Evolutionary conservation across 495 filamentous ascomycete genomes (phyloP).

Genomic region (Wilcoxina mikolae): DNA sequence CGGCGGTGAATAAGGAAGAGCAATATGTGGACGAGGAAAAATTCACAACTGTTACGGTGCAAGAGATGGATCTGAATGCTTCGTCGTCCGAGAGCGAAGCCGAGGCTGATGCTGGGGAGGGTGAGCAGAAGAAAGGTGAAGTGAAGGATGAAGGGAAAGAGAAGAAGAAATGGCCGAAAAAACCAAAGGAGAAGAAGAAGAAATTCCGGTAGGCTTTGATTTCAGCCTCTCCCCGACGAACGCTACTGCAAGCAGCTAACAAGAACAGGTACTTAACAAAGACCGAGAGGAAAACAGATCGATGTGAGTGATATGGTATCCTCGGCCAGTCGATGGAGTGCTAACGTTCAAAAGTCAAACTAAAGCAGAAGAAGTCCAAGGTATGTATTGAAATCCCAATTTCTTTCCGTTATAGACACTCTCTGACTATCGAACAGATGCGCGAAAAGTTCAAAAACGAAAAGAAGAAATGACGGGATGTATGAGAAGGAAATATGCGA

Average conservation of each 20-base stretch:
- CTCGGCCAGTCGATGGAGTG: neutral
- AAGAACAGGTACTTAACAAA: constrained; percentile 55
- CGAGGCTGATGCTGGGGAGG: constrained; percentile 34
- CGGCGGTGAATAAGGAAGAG: constrained; percentile 59
- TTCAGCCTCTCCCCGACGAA: too few relatives aligned
- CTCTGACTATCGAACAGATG: too few relatives aligned
- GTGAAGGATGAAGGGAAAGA: constrained; percentile 21
- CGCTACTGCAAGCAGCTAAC: too few relatives aligned
- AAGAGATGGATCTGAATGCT: constrained; percentile 69
- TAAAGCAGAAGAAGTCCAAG: constrained; percentile 51
- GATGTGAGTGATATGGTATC: constrained; percentile 1
- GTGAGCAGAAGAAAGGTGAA: constrained; percentile 21
- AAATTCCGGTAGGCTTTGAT: constrained; percentile 96
- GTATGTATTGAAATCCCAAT: too few relatives aligned
- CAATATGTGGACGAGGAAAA: constrained; percentile 95
- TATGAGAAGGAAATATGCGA: too few relatives aligned
- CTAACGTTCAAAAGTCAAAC: constrained; percentile 33
- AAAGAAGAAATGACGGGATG: too few relatives aligned
- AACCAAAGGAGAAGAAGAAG: constrained; percentile 65
- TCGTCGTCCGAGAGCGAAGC: constrained; percentile 45
- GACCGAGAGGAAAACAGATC: constrained; percentile 32
- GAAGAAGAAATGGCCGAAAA: constrained; percentile 27
- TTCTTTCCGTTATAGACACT: too few relatives aligned
- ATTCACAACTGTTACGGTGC: constrained; percentile 84
- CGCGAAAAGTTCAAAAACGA: constrained; percentile 38